Base-by-base conservation (phyloP, 2,329 filamentous ascomycete genomes). In the Neodidymelliopsis sp. region DNA sequence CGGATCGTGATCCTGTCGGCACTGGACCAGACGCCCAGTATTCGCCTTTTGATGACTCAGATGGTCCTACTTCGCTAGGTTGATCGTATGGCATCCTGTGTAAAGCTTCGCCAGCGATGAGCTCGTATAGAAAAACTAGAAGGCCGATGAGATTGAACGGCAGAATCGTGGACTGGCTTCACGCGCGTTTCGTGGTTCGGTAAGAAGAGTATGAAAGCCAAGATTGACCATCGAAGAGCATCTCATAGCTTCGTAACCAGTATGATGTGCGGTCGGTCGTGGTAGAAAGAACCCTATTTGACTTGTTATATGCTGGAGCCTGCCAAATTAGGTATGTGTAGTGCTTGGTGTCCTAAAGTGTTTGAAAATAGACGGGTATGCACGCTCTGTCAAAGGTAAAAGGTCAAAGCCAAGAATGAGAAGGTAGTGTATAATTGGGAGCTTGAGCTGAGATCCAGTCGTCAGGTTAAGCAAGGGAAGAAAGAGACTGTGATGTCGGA, bases 1-100 rank as follows among this genome's bases (percentile, higher is more conserved):
- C 80, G n/a, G 59, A 51, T 22, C 56, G 59, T 15, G 58, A 31
- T 44, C 56, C 62, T 16, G 54, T 54, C 12, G 60, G 24, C 13
- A 65, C 59, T 33, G 40, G 47, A 33, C 47, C 48, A n/a, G 61
- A 41, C 9, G 38, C 29, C 25, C 59, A 57, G n/a, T 53, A 50
- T 39, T 50, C 57, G 19, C 23, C 49, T 19, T 49, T 55, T 33
- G 60, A 46, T 13, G 62, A 53, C 38, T 30, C 39, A 23, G 57
- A 27, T 30, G 62, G 58, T 30, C 63, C 51, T 10, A 33, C 49
- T 38, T 48, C 54, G 24, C 39, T 24, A 27, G 56, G 46, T 36
- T 63, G 62, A 25, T 38, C 48, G 40, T 58, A 63, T 30, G 62
- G 62, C 65, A 70, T 71, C 2, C 34, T 52, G 18, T 23, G 13